phyloP scores from a whole-genome alignment of 495 filamentous ascomycete species.

The Xylaria curta region DNA sequence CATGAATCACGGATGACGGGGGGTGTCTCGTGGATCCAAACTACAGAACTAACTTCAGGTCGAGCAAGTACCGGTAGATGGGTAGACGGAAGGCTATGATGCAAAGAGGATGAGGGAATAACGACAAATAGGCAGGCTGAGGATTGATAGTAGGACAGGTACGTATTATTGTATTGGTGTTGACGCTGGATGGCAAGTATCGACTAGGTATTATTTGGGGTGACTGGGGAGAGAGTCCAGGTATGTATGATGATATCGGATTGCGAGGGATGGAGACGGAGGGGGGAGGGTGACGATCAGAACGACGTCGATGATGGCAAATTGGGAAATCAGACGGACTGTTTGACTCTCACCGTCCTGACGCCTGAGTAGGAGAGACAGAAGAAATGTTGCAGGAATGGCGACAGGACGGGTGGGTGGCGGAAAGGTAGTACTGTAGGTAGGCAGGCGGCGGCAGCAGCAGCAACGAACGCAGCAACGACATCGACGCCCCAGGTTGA shows the following conservation, averaged over 20 bases:
- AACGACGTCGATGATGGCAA: slow-evolving; percentile 35
- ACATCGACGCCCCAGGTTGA: background rate
- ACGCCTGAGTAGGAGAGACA: slow-evolving; percentile 18
- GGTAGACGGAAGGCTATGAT: slow-evolving; percentile 1
- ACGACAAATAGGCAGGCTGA: slow-evolving; percentile 18
- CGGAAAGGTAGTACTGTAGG: background rate
- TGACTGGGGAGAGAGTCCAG: background rate
- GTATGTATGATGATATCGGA: background rate
- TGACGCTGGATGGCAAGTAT: slow-evolving; percentile 6
- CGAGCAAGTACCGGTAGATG: background rate
- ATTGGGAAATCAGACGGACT: slow-evolving; percentile 20
- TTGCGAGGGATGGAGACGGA: slow-evolving; percentile 26
- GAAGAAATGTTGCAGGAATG: slow-evolving; percentile 15
- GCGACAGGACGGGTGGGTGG: slow-evolving; percentile 22
- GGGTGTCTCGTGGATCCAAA: slow-evolving; percentile 30
- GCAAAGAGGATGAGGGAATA: slow-evolving; percentile 30
- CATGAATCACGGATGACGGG: slow-evolving; percentile 36
- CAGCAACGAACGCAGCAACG: background rate
- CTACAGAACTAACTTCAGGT: slow-evolving; percentile 27
- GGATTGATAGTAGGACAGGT: background rate
- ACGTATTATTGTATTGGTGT: slow-evolving; percentile 20
- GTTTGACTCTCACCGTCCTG: slow-evolving; percentile 10
- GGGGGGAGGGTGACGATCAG: slow-evolving; percentile 31
- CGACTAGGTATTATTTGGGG: slow-evolving; percentile 19
- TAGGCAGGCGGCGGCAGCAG: background rate